Evolutionary conservation across 2,329 filamentous ascomycete species (phyloP).

Genomic region (Fusarium secorum): DNA sequence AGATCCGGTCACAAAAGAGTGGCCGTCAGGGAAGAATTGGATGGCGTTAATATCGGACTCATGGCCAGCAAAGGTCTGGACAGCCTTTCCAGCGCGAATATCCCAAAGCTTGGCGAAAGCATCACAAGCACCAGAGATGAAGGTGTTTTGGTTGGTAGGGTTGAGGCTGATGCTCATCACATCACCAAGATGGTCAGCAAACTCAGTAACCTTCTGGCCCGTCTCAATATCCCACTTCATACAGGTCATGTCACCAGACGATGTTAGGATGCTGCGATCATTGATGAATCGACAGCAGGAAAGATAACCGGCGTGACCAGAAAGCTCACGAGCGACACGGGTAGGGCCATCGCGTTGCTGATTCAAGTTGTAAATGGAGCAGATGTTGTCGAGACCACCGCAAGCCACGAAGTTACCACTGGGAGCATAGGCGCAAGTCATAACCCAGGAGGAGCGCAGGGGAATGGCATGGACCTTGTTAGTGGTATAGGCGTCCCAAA

Average conservation of each 20-base stretch:
- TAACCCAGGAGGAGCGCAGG: conserved; percentile 97
- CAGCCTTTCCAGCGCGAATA: conserved; percentile 96
- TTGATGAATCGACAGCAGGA: conserved; percentile 99
- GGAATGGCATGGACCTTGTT: conserved; percentile 99
- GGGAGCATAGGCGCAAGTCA: conserved; percentile 99
- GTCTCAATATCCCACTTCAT: conserved; percentile 99
- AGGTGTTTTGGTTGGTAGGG: conserved; percentile 98
- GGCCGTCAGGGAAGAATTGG: conserved; percentile 98
- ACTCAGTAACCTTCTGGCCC: conserved; percentile 95
- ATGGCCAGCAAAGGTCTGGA: conserved; percentile 97
- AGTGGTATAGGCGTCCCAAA: conserved; percentile 99
- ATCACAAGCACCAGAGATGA: conserved; percentile 98
- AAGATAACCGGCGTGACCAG: conserved; percentile 95
- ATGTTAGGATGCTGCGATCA: conserved; percentile 96
- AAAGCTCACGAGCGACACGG: conserved; percentile 92
- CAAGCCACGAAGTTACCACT: conserved; percentile 99
- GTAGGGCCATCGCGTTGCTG: conserved; percentile 95
- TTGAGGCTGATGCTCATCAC: conserved; percentile 99
- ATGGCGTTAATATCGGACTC: conserved; percentile 99
- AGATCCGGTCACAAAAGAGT: conserved; percentile 97
- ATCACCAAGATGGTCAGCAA: conserved; percentile 96
- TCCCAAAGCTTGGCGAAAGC: conserved; percentile 99
- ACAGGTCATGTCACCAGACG: conserved; percentile 99
- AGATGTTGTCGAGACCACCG: conserved; percentile 98
- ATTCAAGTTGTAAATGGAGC: conserved; percentile 99